These are phyloP conservation scores for Camelina laxa DNA, from an alignment of 345 rosid genomes.

Conservation along the genomic window DNA sequence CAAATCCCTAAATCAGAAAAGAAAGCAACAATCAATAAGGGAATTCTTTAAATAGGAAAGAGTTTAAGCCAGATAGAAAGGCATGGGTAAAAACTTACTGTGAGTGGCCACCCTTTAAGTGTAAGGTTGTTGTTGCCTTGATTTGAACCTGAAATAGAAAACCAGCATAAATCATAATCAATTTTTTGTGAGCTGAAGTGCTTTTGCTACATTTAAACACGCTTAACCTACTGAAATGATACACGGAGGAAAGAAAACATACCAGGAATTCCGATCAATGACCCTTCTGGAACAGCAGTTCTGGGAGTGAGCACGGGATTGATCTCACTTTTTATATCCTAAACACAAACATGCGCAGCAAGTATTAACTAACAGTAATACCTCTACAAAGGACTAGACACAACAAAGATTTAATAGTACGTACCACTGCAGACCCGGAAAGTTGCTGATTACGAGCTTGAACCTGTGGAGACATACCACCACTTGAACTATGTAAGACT, in stretches of 20 bases:
- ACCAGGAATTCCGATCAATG: constrained; percentile 94
- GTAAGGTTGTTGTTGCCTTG: constrained; percentile 89
- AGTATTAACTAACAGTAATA: constrained; percentile 11
- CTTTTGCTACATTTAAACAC: constrained; percentile 19
- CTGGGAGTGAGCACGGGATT: constrained; percentile 87
- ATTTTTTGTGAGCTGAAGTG: constrained; percentile 19
- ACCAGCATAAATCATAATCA: constrained; percentile 16
- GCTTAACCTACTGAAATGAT: constrained; percentile 18
- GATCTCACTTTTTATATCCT: constrained; percentile 93
- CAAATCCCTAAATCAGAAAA: constrained; percentile 60
- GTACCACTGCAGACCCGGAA: constrained; percentile 76
- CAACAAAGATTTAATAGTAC: constrained; percentile 21
- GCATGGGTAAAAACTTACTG: constrained; percentile 56
- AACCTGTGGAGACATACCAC: constrained; percentile 90
- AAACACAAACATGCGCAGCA: constrained; percentile 46
- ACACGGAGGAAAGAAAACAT: constrained; percentile 37
- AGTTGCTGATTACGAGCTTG: constrained; percentile 87
- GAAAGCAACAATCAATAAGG: constrained; percentile 25
- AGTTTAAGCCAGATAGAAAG: constrained; percentile 7
- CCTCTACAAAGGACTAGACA: constrained; percentile 9
- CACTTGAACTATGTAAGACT: constrained; percentile 84
- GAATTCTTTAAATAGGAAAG: constrained; percentile 12
- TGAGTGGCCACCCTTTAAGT: constrained; percentile 94
- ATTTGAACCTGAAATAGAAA: constrained; percentile 73
- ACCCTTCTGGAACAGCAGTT: constrained; percentile 86